Evolutionary conservation across 1,284 basidiomycete species (phyloP).

Genomic region (Polyporus tsugae): DNA sequence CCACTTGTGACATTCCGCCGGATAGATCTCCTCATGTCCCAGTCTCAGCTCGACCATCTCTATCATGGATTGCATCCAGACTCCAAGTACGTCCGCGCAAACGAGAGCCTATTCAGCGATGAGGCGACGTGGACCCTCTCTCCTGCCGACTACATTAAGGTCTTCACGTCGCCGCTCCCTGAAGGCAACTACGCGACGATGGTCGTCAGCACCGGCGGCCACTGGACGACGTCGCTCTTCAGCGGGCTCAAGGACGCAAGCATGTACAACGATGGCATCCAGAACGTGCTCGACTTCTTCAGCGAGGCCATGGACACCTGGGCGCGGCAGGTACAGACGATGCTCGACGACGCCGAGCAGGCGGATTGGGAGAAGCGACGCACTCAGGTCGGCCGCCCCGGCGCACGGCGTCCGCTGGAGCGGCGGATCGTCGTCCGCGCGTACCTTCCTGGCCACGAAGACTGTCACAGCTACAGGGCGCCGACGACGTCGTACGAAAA

Average conservation of each 20-base stretch:
- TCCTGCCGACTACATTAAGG: conserved; percentile 57
- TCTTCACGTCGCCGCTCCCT: conserved; percentile 57
- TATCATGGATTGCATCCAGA: conserved; percentile 45
- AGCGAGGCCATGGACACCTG: conserved; percentile 59
- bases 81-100: conserved; percentile 20
- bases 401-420: conserved; percentile 6
- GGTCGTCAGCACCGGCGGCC: conserved; percentile 68
- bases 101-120: conserved; percentile 56
- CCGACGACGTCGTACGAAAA: conserved; percentile 54
- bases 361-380: conserved; percentile 18
- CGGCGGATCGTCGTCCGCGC: conserved; percentile 63
- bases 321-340: conserved; percentile 57
- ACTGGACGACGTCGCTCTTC: conserved; percentile 70
- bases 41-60: conserved; percentile 55
- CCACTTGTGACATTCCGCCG: conserved; percentile 71
- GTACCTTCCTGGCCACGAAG: conserved; percentile 72
- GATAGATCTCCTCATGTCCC: conserved; percentile 62
- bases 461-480: conserved; percentile 56
- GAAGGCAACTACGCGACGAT: conserved; percentile 63
- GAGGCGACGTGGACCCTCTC: conserved; percentile 61
- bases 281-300: conserved; percentile 62
- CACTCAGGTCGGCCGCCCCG: conserved; percentile 29
- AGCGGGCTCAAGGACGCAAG: conserved; percentile 53
- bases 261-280: conserved; percentile 53
- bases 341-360: conserved; percentile 40